A percentile compares a stretch with the other conserved stretches of the same genome.
Conservation (phyloP, 352 stramenopile genomes). For the Globisporangium apiculatum region DNA sequence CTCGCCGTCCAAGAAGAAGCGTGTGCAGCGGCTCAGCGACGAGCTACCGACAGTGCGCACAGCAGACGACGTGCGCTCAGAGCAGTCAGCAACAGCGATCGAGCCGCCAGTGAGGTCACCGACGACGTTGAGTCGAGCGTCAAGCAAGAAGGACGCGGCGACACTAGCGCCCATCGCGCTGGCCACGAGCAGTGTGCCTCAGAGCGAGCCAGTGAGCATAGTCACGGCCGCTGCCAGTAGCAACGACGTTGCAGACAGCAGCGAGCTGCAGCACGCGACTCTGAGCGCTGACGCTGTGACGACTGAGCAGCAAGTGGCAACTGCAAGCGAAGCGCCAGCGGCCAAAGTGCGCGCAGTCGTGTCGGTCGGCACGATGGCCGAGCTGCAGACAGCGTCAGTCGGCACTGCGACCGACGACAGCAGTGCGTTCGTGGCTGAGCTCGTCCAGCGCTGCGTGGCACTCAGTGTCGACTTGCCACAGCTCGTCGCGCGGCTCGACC, state of each 20-base stretch:
- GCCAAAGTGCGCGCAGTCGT: neutral
- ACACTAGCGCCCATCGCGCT: no score
- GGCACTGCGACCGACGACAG: constrained; percentile 21
- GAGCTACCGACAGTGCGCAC: neutral
- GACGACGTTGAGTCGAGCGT: neutral
- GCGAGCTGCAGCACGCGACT: no score
- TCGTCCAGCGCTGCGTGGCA: constrained; percentile 24
- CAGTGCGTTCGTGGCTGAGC: constrained; percentile 11
- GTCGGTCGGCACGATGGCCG: constrained; percentile 1
- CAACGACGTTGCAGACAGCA: no score
- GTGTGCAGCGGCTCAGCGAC: constrained; percentile 3
- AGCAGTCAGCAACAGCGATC: no score
- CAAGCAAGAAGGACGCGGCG: no score
- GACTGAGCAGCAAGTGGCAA: no score
- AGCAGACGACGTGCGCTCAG: no score
- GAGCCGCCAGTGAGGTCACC: neutral
- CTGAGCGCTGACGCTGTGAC: no score
- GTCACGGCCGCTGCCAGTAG: no score
- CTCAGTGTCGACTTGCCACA: constrained; percentile 19
- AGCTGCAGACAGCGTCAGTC: constrained; percentile 12
- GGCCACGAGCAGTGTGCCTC: no score
- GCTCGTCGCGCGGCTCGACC: constrained; percentile 19
- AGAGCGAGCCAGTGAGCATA: no score
- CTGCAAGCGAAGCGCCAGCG: neutral
- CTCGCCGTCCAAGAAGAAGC: constrained; percentile 18